Percentiles rank a stretch among this genome's conserved stretches.
Evolutionary conservation across 2,329 filamentous ascomycete genomes (phyloP).

Genomic region (Aspergillus sp.): DNA sequence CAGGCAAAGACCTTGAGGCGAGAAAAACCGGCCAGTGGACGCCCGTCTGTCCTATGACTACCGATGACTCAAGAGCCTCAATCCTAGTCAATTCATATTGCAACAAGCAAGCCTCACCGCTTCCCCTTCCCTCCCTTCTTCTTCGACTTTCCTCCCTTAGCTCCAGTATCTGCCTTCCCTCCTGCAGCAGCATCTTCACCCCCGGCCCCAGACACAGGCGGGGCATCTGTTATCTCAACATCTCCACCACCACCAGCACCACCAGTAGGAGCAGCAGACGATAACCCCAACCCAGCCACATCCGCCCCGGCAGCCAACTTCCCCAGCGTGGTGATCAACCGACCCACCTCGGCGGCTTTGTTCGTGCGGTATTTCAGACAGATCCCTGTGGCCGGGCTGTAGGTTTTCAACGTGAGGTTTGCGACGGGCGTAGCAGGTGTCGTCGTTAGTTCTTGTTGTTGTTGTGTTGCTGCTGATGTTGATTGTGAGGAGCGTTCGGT

Average conservation of each 20-base stretch:
- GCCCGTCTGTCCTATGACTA: no score
- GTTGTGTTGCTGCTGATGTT: conserved; percentile 27
- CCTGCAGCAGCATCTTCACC: conserved; percentile 14
- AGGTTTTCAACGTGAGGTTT: conserved; percentile 78
- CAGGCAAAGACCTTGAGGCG: no score
- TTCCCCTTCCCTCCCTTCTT: conserved; percentile 68
- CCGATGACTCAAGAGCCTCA: not conserved
- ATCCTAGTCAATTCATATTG: not conserved
- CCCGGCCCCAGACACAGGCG: conserved; percentile 13
- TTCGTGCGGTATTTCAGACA: conserved; percentile 85
- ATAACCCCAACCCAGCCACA: conserved; percentile 47
- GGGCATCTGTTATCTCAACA: conserved; percentile 28
- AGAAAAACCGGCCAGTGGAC: no score
- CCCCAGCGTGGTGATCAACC: conserved; percentile 70
- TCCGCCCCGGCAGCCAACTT: conserved; percentile 60
- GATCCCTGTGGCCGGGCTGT: conserved; percentile 70
- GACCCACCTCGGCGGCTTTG: conserved; percentile 81
- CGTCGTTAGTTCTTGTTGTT: no score
- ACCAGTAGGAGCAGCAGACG: conserved; percentile 19
- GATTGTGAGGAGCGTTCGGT: not conserved
- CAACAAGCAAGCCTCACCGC: conserved; percentile 41
- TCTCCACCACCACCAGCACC: conserved; percentile 27
- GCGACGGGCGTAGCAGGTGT: conserved; percentile 45
- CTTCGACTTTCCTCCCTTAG: conserved; percentile 28
- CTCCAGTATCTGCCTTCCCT: conserved; percentile 13